Evolutionary conservation across 2,329 filamentous ascomycete species (phyloP), one percentile per base, ranked within the genome.

Genomic region (Cyclaneusma minus): DNA sequence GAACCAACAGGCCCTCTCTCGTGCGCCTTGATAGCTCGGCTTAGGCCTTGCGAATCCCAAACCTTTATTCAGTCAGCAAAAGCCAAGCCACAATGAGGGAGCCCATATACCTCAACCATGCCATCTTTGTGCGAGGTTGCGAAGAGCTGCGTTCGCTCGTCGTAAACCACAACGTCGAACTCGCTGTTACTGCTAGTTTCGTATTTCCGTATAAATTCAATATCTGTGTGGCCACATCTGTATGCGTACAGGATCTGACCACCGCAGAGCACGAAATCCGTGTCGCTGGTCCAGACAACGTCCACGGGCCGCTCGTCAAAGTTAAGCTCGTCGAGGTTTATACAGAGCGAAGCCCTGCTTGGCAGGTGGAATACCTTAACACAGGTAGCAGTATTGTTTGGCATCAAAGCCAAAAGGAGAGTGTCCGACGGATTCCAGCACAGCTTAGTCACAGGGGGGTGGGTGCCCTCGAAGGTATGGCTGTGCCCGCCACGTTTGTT

Each of bases 41-140:
- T 54, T 30, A 64, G 58, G 11, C 66, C 67, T 30, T 58, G 57
- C 23, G 23, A 24, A 29, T 42, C 38, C 39, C 39, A 48, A n/a
- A 47, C 42, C 45, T 48, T 32, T 23, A 21, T 5, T 13, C 12
- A 16, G 27, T 42, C 15, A 73, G 54, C 62, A 66, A 37, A 17
- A 29, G 26, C 16, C 21, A 22, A 13, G 16, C 25, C 28, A 30
- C 14, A 13, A 22, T 9, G 21, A 23, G 4, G 30, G 22, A 16
- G 20, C n/a, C n/a, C 28, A 46, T 68, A 54, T 55, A 74, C 68
- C 49, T 73, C 67, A 25, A 75, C 56, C 24, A 51, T 58, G 14
- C 70, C 70, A 35, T 61, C 66, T 25, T 71, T 63, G 38, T 63
- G 68, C 4, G 65, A 62, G 0, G 70, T 73, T 2, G 69, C 70